A percentile compares a stretch with the other conserved stretches of the same genome.
Evolutionary conservation across 495 filamentous ascomycete species (phyloP).

Genomic region (Sphaerosporella brunnea): DNA sequence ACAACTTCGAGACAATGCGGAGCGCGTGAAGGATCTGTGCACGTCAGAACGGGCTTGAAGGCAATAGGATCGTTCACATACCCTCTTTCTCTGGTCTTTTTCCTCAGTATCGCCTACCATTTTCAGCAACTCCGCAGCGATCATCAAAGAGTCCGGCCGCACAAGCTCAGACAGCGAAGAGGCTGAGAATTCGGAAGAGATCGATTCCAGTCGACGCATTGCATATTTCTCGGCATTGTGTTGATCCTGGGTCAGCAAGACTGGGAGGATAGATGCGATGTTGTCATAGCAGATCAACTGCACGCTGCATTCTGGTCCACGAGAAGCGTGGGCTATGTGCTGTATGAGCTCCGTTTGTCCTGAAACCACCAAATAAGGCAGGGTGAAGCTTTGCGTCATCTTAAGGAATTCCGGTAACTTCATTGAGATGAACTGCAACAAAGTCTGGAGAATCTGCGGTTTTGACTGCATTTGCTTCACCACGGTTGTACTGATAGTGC

Average conservation of each 20-base stretch:
- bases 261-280: constrained; percentile 57
- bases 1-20: constrained; percentile 45
- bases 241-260: constrained; percentile 55
- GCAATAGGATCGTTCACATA: no score
- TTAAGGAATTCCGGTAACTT: constrained; percentile 54
- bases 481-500: constrained; percentile 55
- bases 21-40: constrained; percentile 44
- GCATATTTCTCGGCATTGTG: constrained; percentile 47
- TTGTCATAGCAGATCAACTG: constrained; percentile 35
- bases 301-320: constrained; percentile 29
- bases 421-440: constrained; percentile 62
- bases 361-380: constrained; percentile 69
- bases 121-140: constrained; percentile 72
- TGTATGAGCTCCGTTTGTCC: constrained; percentile 61
- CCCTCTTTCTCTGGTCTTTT: constrained; percentile 11
- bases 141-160: constrained; percentile 52
- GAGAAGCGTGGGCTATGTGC: constrained; percentile 57
- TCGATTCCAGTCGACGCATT: constrained; percentile 46
- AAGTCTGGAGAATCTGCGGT: constrained; percentile 61
- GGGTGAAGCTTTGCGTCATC: constrained; percentile 58
- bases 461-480: constrained; percentile 62
- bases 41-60: no score
- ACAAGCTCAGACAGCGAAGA: constrained; percentile 50
- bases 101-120: constrained; percentile 36
- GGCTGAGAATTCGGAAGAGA: constrained; percentile 50